Base-by-base conservation (phyloP, 2,329 filamentous ascomycete species). In the Ceratocystis lukuohia region DNA sequence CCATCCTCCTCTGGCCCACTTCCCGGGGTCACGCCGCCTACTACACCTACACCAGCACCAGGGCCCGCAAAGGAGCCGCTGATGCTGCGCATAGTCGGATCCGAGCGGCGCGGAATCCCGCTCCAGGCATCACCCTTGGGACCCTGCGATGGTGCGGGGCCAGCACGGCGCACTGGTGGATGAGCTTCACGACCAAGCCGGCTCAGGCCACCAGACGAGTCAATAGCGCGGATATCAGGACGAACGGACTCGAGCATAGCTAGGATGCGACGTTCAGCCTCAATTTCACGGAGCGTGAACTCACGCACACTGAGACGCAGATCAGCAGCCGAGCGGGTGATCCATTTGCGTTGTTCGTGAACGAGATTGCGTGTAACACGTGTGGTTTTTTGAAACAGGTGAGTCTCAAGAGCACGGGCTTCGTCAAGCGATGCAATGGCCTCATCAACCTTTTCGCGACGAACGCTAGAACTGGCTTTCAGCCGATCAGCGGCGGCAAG, bases 81-180 rank as follows among this genome's bases (percentile, higher is more conserved):
- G 66, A 88, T 91, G 70, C 92, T 81, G 73, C 91, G 83, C 72
- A 83, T 88, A 66, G 91, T 77, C n/a, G 86, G 87, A 71, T 96
- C 90, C 37, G 87, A 85, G 66, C 89, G 84, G 69, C 94, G 84
- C 45, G 92, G 90, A 33, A 96, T 91, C 67, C 94, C 94, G 72
- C 91, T 96, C 94, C 94, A 99, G 17, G 94, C 88, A 75, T 99
- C 94, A n/a, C 94, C 94, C 78, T 96, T 96, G 62, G 94, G 93
- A 0, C 94, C 94, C 76, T 99, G 94, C 72, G 89, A 94, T 61
- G 89, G 89, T 17, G 89, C 89, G 70, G 96, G 77, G 75, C 85
- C 93, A 30, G 87, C 77, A 69, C 93, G 85, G 65, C 94, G 84
- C 68, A 79, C 75, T 4, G 86, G 78, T 1, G 94, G 93, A 74